A percentile compares a stretch with the other conserved stretches of the same genome.
Evolutionary conservation across 768 basidiomycete genomes (phyloP).

Genomic region (Gloeopeniophorella convolvens): DNA sequence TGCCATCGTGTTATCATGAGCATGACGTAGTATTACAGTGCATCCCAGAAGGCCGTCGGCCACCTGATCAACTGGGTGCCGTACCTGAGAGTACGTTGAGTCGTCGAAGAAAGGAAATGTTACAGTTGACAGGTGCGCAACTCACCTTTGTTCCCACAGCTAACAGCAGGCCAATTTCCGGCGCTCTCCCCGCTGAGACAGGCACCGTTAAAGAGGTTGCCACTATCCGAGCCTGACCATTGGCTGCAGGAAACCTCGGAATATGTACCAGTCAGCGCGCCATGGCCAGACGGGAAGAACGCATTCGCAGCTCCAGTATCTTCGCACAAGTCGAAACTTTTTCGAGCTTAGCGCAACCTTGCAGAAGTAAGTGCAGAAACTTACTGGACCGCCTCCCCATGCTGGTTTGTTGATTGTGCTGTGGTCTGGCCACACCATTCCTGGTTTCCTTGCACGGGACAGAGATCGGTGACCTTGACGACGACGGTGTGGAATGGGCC

Average conservation of each 20-base stretch:
- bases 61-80: conserved; percentile 3
- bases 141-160: conserved; percentile 49
- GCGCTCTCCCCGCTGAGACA: conserved; percentile 47
- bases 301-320: conserved; percentile 45
- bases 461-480: conserved; percentile 42
- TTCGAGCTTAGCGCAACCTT: neutral
- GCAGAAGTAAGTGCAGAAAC: conserved; percentile 15
- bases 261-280: conserved; percentile 47
- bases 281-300: conserved; percentile 53
- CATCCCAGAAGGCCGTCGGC: no score
- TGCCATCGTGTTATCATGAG: no score
- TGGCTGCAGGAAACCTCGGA: conserved; percentile 50
- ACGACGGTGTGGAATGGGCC: conserved; percentile 50
- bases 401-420: conserved; percentile 36
- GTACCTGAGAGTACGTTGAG: neutral
- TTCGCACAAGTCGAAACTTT: conserved; percentile 51
- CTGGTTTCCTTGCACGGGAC: conserved; percentile 43
- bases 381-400: conserved; percentile 44
- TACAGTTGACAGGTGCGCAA: neutral
- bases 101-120: neutral
- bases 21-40: no score
- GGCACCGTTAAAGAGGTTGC: conserved; percentile 39
- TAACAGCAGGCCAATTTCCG: conserved; percentile 43
- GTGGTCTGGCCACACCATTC: conserved; percentile 50
- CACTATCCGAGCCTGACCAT: conserved; percentile 51